Conservation (phyloP, 1,284 basidiomycete genomes). For the Cryptococcus neoformans region DNA sequence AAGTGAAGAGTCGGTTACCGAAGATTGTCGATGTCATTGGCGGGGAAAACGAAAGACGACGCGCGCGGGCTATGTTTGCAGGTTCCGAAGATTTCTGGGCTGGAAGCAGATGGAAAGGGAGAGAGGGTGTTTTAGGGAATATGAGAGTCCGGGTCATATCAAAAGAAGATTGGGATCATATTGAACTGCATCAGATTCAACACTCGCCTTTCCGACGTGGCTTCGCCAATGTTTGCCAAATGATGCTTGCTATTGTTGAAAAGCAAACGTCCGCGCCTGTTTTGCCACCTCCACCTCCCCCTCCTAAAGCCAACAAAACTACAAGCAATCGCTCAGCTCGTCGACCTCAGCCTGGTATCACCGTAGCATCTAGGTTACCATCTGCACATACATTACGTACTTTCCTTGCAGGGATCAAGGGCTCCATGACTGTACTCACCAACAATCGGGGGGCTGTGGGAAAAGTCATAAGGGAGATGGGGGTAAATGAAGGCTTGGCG, state of each 20-base stretch:
- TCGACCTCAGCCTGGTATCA: conserved; percentile 3
- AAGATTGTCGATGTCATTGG: conserved; percentile 40
- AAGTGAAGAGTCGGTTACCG: conserved; percentile 36
- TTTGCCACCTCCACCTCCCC: background rate
- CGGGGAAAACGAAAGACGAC: conserved; percentile 26
- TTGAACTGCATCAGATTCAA: background rate
- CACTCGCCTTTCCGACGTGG: conserved; percentile 13
- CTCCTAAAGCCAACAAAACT: conserved; percentile 2
- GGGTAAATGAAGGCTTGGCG: conserved; percentile 32
- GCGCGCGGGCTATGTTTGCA: conserved; percentile 31
- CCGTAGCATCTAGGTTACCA: conserved; percentile 20
- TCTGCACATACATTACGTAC: conserved; percentile 40
- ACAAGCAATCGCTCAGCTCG: background rate
- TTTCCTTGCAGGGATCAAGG: conserved; percentile 21
- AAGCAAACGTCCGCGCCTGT: background rate
- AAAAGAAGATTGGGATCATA: conserved; percentile 8
- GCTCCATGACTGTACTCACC: conserved; percentile 39
- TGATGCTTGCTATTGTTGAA: conserved; percentile 19
- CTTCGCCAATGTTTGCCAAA: conserved; percentile 13
- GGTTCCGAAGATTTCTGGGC: conserved; percentile 29
- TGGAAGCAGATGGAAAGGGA: conserved; percentile 33
- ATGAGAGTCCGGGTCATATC: conserved; percentile 26
- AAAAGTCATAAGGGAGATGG: conserved; percentile 41
- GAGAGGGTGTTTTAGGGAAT: conserved; percentile 20
- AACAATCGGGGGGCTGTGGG: conserved; percentile 45